Evolutionary conservation across 2,329 filamentous ascomycete species (phyloP).

Genomic region (Colletotrichum truncatum): DNA sequence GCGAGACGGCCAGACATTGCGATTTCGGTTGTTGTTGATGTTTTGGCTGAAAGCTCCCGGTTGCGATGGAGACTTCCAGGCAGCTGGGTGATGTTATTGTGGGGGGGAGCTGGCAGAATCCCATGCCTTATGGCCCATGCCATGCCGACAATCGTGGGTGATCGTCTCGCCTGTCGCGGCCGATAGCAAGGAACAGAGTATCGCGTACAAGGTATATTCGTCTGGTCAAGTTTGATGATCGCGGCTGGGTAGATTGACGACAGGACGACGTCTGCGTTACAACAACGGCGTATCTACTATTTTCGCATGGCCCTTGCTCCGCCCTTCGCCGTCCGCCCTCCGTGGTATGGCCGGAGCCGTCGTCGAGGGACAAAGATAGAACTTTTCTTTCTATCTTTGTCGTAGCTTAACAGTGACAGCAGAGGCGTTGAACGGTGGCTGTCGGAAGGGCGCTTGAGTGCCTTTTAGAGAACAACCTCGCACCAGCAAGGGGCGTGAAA

Average conservation of each 20-base stretch:
- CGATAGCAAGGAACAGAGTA: conserved; percentile 2
- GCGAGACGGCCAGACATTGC: background rate
- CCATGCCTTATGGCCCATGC: background rate
- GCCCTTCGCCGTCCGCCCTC: background rate
- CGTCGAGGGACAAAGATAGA: conserved; percentile 12
- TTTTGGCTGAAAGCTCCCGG: background rate
- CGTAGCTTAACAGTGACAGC: background rate
- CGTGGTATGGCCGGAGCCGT: conserved; percentile 15
- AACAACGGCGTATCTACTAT: background rate
- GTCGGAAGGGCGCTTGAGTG: background rate
- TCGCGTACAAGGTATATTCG: background rate
- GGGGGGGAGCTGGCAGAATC: background rate
- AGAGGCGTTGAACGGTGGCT: conserved; percentile 8
- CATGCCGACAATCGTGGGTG: background rate
- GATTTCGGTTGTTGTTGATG: conserved; percentile 2
- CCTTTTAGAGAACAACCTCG: conserved; percentile 3
- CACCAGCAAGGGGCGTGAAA: background rate
- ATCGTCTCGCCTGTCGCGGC: conserved; percentile 1
- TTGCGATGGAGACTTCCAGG: conserved; percentile 10
- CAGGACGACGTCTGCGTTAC: background rate
- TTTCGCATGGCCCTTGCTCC: too few relatives aligned
- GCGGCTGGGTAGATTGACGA: conserved; percentile 1
- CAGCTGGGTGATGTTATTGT: background rate
- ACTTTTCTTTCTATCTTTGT: conserved; percentile 22
- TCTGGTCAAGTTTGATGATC: background rate